Base-by-base conservation (phyloP, 176 grass and related monocot species). In the Pontederia crassipes region DNA sequence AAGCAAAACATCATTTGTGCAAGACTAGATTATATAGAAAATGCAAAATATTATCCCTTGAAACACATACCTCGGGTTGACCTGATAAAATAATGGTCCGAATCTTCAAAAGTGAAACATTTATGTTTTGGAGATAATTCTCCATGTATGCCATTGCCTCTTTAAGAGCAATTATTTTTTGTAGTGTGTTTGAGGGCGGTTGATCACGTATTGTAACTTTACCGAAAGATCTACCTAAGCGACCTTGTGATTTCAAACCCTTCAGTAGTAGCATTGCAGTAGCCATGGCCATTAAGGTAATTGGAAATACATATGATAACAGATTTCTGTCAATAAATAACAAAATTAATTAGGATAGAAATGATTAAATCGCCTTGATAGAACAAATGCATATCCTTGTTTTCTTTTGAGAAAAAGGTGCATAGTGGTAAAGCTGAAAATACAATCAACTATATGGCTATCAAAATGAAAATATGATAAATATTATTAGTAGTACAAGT, bases 151-250 rank as follows among this genome's bases (percentile, higher is more conserved):
- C 76, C 83, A 97, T 91, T 59, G 92, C 87, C 78, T 91, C 92
- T 84, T 91, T 91, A 54, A 97, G 92, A 73, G 81, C 86, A 64
- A 88, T 62, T 48, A 97, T 88, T 78, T 88, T 97, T 72, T 96
- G 86, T 13, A 97, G 84, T 70, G 92, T 91, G 73, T 97, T 97
- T 46, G 92, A 97, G 72, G 81, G 92, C 12, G 87, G 83, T 62
- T 97, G 92, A 71, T 91, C 83, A 71, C 68, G 80, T 75, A 97
- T 87, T 50, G 72, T 88, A 70, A 97, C 83, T 58, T 81, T 85
- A 57, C 87, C 92, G n/a, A 97, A 91, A 72, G 84, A 91, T 67
- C 92, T 86, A 47, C 87, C 87, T 20, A 97, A 73, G 28, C 87
- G 72, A 24, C 87, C 92, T 96, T 96, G 92, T 68, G 84, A 81